Percentiles rank a stretch among this genome's conserved stretches.
Conservation (phyloP, 2,329 filamentous ascomycete species). For the Nemania sp. region DNA sequence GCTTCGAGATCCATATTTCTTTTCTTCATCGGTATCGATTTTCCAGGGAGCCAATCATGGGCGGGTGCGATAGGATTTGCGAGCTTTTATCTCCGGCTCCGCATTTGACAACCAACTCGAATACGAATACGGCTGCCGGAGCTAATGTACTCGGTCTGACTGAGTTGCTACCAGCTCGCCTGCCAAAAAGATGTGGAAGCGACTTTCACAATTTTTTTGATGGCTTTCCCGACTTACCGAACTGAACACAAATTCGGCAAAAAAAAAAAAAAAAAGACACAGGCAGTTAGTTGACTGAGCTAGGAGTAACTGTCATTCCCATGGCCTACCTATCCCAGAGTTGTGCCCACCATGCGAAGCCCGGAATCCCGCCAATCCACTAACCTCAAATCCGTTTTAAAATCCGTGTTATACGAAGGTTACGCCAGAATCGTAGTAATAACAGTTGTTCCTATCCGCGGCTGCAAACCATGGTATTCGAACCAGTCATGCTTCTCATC, state of each 20-base stretch:
- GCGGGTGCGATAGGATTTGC: neutral
- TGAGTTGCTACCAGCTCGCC: no score
- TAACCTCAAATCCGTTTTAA: no score
- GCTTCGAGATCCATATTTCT: neutral
- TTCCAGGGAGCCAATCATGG: conserved; percentile 14
- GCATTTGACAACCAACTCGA: conserved; percentile 21
- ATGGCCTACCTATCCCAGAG: no score
- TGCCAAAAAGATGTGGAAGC: neutral
- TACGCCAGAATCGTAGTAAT: no score
- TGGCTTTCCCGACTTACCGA: neutral
- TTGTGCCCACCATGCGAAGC: no score
- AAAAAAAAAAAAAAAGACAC: no score
- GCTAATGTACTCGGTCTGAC: neutral
- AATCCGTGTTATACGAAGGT: no score
- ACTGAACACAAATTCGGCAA: no score
- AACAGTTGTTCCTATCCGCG: neutral
- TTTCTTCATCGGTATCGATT: neutral
- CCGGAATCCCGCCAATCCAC: no score
- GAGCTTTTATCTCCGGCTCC: conserved; percentile 20
- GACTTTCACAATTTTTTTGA: neutral
- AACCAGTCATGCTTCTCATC: neutral
- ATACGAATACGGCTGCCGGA: conserved; percentile 25
- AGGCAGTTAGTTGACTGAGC: no score
- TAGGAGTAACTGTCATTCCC: no score
- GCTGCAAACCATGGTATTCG: neutral